phyloP scores from a whole-genome alignment of 1,284 basidiomycete species.

The Filobasidium uniguttulatum region DNA sequence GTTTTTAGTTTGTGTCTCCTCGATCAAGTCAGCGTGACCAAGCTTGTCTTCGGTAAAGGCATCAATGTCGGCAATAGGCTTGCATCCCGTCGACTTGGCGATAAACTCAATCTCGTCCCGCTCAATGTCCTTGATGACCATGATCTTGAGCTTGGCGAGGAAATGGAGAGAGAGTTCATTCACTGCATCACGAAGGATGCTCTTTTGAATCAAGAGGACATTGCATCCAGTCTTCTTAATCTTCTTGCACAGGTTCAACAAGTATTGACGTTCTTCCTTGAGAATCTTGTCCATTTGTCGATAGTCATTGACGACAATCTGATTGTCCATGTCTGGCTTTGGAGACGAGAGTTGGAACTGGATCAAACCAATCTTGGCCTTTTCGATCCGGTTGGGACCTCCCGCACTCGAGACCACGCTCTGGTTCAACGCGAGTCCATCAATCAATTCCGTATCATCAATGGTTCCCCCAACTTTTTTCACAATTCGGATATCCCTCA shows the following conservation, averaged over 20 bases:
- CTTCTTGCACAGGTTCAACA: slow-evolving; percentile 96
- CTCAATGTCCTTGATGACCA: slow-evolving; percentile 95
- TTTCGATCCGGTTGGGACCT: slow-evolving; percentile 89
- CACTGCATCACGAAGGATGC: slow-evolving; percentile 94
- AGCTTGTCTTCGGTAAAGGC: slow-evolving; percentile 98
- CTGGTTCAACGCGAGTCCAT: slow-evolving; percentile 93
- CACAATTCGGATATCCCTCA: slow-evolving; percentile 88
- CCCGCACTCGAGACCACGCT: slow-evolving; percentile 80
- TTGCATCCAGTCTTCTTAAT: slow-evolving; percentile 99
- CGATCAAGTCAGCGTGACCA: slow-evolving; percentile 87
- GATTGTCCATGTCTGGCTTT: slow-evolving; percentile 99
- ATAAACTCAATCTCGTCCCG: slow-evolving; percentile 98
- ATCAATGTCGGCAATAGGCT: slow-evolving; percentile 95
- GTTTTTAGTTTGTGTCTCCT: slow-evolving; percentile 59
- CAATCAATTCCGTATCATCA: slow-evolving; percentile 94
- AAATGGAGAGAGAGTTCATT: slow-evolving; percentile 98
- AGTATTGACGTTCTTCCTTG: slow-evolving; percentile 96
- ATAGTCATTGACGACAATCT: slow-evolving; percentile 98
- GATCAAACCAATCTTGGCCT: slow-evolving; percentile 95
- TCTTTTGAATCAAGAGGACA: slow-evolving; percentile 96
- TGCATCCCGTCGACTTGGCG: slow-evolving; percentile 84
- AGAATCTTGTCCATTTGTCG: slow-evolving; percentile 99
- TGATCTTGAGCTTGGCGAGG: slow-evolving; percentile 92
- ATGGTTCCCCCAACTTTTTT: slow-evolving; percentile 98
- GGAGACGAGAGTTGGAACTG: slow-evolving; percentile 97